Conservation (phyloP, 345 rosid genomes). For the Tarenaya hassleriana region DNA sequence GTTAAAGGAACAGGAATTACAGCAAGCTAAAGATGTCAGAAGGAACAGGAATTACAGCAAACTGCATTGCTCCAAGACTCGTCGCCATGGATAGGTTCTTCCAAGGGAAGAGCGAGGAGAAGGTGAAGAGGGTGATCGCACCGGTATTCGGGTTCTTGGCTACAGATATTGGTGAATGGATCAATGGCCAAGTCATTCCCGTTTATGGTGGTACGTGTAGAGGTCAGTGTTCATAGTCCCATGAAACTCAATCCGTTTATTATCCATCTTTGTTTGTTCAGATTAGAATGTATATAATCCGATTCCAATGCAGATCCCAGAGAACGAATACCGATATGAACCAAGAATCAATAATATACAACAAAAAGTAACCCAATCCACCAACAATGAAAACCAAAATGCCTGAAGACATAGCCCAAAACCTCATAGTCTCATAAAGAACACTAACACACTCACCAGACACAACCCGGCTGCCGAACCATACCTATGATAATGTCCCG, state of each 20-base stretch:
- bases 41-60: slow-evolving; percentile 44
- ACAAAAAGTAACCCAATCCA: neutral
- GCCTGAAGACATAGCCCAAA: neutral
- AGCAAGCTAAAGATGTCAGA: slow-evolving; percentile 47
- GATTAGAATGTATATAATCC: too few relatives aligned
- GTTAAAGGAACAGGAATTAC: slow-evolving; percentile 45
- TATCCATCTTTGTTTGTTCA: too few relatives aligned
- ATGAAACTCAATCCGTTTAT: too few relatives aligned
- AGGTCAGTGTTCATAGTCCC: neutral
- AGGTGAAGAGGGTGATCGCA: slow-evolving; percentile 26
- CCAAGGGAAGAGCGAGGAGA: slow-evolving; percentile 31
- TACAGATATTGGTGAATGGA: slow-evolving; percentile 42
- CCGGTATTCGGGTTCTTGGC: slow-evolving; percentile 46
- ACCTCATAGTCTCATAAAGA: slow-evolving; percentile 1
- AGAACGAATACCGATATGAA: neutral
- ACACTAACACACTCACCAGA: slow-evolving; percentile 22
- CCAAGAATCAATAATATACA: slow-evolving; percentile 21
- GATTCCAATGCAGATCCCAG: neutral
- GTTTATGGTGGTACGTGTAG: slow-evolving; percentile 35
- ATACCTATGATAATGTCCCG: slow-evolving; percentile 15
- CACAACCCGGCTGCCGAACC: slow-evolving; percentile 17
- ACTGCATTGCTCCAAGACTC: slow-evolving; percentile 47
- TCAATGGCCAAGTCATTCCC: slow-evolving; percentile 39
- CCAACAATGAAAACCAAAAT: neutral
- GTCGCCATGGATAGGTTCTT: slow-evolving; percentile 43